Evolutionary conservation across 1,139 yeast species (phyloP).

Genomic region (Tardiomyces blankii): DNA sequence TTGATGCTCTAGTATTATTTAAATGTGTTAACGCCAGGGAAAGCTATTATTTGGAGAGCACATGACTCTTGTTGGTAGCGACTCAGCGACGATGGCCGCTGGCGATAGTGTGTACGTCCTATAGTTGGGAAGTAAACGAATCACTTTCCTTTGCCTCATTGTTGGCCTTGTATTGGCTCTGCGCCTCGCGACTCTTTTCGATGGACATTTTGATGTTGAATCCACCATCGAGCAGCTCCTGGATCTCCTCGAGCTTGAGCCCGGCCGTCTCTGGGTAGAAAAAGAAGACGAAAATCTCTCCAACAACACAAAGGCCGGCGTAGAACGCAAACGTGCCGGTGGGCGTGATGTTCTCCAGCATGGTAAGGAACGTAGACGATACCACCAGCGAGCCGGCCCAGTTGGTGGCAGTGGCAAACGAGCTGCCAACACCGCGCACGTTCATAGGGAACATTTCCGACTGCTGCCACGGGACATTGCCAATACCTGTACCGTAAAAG

Average conservation of each 20-base stretch:
- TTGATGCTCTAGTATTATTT: no score
- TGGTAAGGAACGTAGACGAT: slow-evolving; percentile 84
- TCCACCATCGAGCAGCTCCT: slow-evolving; percentile 65
- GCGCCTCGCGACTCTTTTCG: slow-evolving; percentile 36
- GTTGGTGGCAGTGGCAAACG: slow-evolving; percentile 86
- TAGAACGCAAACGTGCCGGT: slow-evolving; percentile 88
- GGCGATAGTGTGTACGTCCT: background rate
- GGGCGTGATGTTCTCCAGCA: slow-evolving; percentile 88
- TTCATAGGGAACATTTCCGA: slow-evolving; percentile 87
- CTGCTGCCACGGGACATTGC: slow-evolving; percentile 98
- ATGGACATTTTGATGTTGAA: slow-evolving; percentile 71
- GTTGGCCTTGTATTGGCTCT: background rate
- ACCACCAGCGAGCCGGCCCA: slow-evolving; percentile 93
- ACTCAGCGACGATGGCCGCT: background rate
- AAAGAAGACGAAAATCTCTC: slow-evolving; percentile 65
- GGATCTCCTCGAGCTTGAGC: slow-evolving; percentile 84
- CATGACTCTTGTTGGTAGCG: slow-evolving; percentile 6
- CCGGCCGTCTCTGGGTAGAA: slow-evolving; percentile 90
- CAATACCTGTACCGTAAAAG: slow-evolving; percentile 85
- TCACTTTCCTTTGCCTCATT: background rate
- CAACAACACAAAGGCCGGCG: slow-evolving; percentile 65
- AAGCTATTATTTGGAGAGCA: slow-evolving; percentile 15
- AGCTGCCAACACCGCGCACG: slow-evolving; percentile 86
- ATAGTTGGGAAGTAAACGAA: background rate
- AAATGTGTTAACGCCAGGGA: slow-evolving; percentile 9